Evolutionary conservation across 495 filamentous ascomycete species (phyloP).

Genomic region (Penicillium argentinense): DNA sequence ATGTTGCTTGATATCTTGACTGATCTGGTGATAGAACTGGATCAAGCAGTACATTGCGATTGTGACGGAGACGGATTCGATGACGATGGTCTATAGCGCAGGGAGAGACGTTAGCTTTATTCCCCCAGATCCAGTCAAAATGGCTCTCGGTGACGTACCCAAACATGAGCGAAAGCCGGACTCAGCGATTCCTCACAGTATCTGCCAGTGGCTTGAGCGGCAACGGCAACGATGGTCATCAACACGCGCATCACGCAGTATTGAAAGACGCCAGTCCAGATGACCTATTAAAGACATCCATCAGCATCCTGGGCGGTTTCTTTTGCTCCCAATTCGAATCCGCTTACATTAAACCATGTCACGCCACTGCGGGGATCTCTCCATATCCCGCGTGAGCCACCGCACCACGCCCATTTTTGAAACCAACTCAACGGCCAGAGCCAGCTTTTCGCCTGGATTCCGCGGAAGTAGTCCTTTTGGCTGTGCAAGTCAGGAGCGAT

Average conservation of each 20-base stretch:
- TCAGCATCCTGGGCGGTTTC: slow-evolving; percentile 4
- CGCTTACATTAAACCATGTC: slow-evolving; percentile 83
- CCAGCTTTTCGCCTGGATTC: slow-evolving; percentile 68
- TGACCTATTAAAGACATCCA: slow-evolving; percentile 48
- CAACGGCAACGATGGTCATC: slow-evolving; percentile 77
- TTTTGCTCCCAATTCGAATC: neutral
- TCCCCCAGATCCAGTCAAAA: slow-evolving; percentile 49
- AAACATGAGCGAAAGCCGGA: slow-evolving; percentile 79
- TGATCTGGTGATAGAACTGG: slow-evolving; percentile 83
- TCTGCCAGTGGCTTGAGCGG: slow-evolving; percentile 62
- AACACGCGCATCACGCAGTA: slow-evolving; percentile 87
- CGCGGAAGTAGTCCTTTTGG: slow-evolving; percentile 86
- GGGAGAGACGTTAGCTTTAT: neutral
- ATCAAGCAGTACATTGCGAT: slow-evolving; percentile 93
- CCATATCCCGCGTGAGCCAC: slow-evolving; percentile 64
- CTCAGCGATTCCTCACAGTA: slow-evolving; percentile 80
- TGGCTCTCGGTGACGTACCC: slow-evolving; percentile 59
- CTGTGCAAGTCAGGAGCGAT: slow-evolving; percentile 75
- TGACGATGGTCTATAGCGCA: slow-evolving; percentile 61
- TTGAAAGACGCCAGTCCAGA: slow-evolving; percentile 86
- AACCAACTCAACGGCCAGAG: slow-evolving; percentile 67
- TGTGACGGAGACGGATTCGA: slow-evolving; percentile 71
- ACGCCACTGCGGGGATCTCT: slow-evolving; percentile 77
- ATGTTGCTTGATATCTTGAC: slow-evolving; percentile 64
- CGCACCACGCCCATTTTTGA: slow-evolving; percentile 65